phyloP scores from a whole-genome alignment of 208 protist genomes.

The Herpetomonas samuelpessoai region DNA sequence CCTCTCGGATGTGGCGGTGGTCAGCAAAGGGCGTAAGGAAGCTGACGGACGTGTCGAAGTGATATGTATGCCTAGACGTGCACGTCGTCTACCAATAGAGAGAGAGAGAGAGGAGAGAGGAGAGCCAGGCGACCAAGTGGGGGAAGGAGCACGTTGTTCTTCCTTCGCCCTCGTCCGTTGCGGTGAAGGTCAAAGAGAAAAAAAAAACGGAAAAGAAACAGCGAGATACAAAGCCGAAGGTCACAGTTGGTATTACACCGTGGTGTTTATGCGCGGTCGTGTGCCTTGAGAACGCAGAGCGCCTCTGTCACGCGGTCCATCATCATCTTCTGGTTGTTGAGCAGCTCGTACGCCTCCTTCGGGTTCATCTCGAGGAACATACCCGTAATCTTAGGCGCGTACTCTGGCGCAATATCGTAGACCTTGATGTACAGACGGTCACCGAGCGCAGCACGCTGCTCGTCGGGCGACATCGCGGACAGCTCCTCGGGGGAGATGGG shows the following conservation, averaged over 20 bases:
- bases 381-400: constrained; percentile 86
- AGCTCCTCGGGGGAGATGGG: constrained; percentile 84
- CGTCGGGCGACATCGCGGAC: constrained; percentile 77
- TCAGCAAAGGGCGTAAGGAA: too few relatives aligned
- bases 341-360: constrained; percentile 66
- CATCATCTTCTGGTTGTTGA: constrained; percentile 64
- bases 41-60: too few relatives aligned
- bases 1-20: too few relatives aligned
- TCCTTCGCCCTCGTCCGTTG: too few relatives aligned
- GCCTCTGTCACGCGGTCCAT: constrained; percentile 78
- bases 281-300: constrained; percentile 68
- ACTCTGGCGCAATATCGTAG: constrained; percentile 77
- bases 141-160: constrained; percentile 10
- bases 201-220: constrained; percentile 8
- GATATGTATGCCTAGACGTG: too few relatives aligned
- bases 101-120: constrained; percentile 1
- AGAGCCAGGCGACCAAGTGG: constrained; percentile 2
- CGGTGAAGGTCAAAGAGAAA: constrained; percentile 2
- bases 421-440: constrained; percentile 89
- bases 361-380: constrained; percentile 87
- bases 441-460: constrained; percentile 89
- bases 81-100: too few relatives aligned
- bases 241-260: not conserved
- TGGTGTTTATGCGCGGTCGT: constrained; percentile 27
- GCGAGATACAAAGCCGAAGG: not conserved